Conservation (phyloP, 257 asterid species). For the Gentiana dahurica region DNA sequence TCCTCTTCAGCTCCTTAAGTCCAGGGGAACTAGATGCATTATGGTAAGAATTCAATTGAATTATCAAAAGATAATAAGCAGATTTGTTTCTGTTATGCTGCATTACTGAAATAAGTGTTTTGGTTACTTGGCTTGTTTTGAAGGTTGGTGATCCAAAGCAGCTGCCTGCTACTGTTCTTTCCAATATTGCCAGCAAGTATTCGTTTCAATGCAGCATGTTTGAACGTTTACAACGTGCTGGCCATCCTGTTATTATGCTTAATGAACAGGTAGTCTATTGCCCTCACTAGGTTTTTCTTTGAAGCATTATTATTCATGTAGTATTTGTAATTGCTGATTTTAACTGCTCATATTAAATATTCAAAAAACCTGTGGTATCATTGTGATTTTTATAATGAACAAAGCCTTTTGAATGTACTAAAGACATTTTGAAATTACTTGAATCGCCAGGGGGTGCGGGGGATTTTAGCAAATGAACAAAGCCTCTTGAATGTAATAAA, state of each 20-base stretch:
- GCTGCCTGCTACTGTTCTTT: conserved; percentile 97
- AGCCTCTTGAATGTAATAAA: too few relatives aligned
- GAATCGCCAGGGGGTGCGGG: too few relatives aligned
- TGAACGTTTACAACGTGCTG: conserved; percentile 96
- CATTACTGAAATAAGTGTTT: neutral
- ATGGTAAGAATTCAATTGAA: conserved; percentile 42
- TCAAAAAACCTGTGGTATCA: too few relatives aligned
- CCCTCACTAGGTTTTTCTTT: too few relatives aligned
- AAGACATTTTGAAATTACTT: too few relatives aligned
- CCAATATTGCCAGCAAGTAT: conserved; percentile 86
- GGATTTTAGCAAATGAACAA: too few relatives aligned
- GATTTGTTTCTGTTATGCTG: too few relatives aligned
- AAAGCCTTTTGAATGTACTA: too few relatives aligned
- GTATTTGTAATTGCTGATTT: too few relatives aligned
- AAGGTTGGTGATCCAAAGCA: conserved; percentile 99
- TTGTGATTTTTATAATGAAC: too few relatives aligned
- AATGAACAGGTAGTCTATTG: conserved; percentile 57
- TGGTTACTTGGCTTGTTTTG: conserved; percentile 10
- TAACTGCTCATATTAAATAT: too few relatives aligned
- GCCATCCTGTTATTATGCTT: conserved; percentile 94
- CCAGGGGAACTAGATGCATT: conserved; percentile 78
- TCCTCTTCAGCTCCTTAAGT: conserved; percentile 95
- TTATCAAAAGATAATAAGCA: neutral
- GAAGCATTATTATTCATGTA: too few relatives aligned
- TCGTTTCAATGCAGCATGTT: conserved; percentile 96